These are phyloP conservation scores for Neurospora sp. DNA, from an alignment of 495 filamentous ascomycete species.

Conservation along the genomic window DNA sequence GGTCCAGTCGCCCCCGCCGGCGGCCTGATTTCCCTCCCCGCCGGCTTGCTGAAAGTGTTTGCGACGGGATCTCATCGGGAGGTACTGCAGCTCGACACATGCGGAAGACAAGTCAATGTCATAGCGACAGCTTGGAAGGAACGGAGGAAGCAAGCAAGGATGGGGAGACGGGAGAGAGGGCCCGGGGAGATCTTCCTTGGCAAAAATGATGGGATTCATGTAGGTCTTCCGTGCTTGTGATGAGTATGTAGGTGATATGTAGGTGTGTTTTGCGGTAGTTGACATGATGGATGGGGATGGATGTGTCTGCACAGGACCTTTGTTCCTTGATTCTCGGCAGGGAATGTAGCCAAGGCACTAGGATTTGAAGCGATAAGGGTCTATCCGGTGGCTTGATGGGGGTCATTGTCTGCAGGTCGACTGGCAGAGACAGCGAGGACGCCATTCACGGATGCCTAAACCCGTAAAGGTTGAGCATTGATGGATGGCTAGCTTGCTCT, in stretches of 20 bases:
- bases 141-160: neutral
- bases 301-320: neutral
- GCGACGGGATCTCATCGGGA: neutral
- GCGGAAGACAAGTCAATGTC: neutral
- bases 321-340: neutral
- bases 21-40: no score
- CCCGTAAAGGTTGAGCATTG: neutral
- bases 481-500: neutral
- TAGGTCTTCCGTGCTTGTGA: neutral
- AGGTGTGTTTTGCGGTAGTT: neutral
- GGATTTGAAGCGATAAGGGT: neutral
- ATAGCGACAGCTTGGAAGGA: neutral
- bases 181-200: neutral
- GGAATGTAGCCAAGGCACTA: neutral
- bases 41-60: neutral
- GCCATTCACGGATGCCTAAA: neutral
- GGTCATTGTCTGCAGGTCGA: neutral
- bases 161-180: neutral
- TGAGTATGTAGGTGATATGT: neutral
- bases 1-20: neutral
- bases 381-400: neutral
- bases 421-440: neutral
- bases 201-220: neutral
- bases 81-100: neutral
- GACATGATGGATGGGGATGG: neutral